These are phyloP conservation scores for Lotus japonicus DNA, from an alignment of 306 rosid genomes.

Conservation along the genomic window DNA sequence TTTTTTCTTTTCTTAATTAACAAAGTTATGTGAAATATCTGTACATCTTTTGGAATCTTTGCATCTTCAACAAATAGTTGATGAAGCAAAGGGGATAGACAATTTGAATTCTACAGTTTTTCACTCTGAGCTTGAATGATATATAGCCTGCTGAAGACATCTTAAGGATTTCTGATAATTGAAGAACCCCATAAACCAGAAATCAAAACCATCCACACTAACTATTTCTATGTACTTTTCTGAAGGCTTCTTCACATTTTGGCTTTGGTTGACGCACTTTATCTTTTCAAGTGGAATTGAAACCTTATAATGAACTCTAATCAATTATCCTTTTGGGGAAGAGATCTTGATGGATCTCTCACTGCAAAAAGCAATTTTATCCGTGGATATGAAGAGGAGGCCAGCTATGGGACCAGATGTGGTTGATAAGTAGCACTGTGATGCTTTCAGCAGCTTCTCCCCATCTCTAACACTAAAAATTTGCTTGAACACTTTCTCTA, in stretches of 20 bases:
- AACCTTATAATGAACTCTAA: conserved; percentile 50
- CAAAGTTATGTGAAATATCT: conserved; percentile 23
- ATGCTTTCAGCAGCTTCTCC: conserved; percentile 61
- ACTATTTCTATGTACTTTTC: conserved; percentile 12
- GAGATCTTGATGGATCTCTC: conserved; percentile 58
- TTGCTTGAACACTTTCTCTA: conserved; percentile 49
- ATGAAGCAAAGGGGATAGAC: conserved; percentile 15
- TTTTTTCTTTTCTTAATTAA: neutral
- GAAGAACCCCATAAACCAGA: conserved; percentile 16
- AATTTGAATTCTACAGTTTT: neutral
- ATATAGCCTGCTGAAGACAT: conserved; percentile 23
- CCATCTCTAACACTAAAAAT: conserved; percentile 45
- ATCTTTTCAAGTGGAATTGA: conserved; percentile 14
- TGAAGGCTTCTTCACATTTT: conserved; percentile 6
- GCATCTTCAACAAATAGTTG: conserved; percentile 4
- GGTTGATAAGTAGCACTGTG: conserved; percentile 69
- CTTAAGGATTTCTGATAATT: neutral
- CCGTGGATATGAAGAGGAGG: conserved; percentile 76
- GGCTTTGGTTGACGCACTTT: conserved; percentile 5
- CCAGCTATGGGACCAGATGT: conserved; percentile 82
- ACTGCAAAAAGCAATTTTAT: conserved; percentile 75
- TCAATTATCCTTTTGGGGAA: conserved; percentile 39
- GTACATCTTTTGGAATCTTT: conserved; percentile 18
- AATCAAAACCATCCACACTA: conserved; percentile 3
- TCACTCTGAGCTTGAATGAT: conserved; percentile 20